phyloP scores from a whole-genome alignment of 495 filamentous ascomycete species.

The Talaromyces liani region DNA sequence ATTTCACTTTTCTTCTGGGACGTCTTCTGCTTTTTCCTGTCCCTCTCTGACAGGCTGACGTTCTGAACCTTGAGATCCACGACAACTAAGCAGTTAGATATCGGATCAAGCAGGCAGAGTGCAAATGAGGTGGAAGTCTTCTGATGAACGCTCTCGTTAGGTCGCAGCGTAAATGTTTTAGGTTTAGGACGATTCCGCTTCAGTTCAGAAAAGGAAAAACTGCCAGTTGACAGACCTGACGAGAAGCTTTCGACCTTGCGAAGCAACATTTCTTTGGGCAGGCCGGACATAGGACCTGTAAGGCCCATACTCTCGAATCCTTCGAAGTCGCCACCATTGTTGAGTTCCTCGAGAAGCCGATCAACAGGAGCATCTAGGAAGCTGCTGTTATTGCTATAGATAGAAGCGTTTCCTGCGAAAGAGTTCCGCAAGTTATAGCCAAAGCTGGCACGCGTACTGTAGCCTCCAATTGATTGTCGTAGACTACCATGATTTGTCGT shows the following conservation, averaged over 20 bases:
- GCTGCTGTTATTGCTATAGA: conserved; percentile 41
- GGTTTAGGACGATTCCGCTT: conserved; percentile 34
- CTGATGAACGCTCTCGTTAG: conserved; percentile 35
- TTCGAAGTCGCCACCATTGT: conserved; percentile 53
- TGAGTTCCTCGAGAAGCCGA: conserved; percentile 64
- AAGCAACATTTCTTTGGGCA: conserved; percentile 67
- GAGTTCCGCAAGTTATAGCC: conserved; percentile 39
- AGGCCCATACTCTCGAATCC: conserved; percentile 64
- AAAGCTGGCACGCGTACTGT: conserved; percentile 54
- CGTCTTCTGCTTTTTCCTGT: conserved; percentile 22
- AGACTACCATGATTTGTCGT: conserved; percentile 42
- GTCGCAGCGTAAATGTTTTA: conserved; percentile 59
- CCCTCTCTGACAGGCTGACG: conserved; percentile 24
- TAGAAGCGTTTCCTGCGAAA: conserved; percentile 30
- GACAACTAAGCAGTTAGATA: conserved; percentile 59
- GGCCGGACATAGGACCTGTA: conserved; percentile 60
- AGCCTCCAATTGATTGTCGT: conserved; percentile 69
- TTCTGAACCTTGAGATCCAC: conserved; percentile 48
- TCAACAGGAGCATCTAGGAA: conserved; percentile 64
- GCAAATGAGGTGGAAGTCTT: conserved; percentile 38
- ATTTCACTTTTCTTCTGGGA: conserved; percentile 16
- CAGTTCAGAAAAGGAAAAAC: conserved; percentile 36
- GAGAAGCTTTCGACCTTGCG: conserved; percentile 65
- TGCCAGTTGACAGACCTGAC: conserved; percentile 47
- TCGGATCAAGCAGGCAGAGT: conserved; percentile 60